These are phyloP conservation scores for Zasmidium citrigriseum DNA, from an alignment of 2,329 filamentous ascomycete genomes.

Conservation along the genomic window DNA sequence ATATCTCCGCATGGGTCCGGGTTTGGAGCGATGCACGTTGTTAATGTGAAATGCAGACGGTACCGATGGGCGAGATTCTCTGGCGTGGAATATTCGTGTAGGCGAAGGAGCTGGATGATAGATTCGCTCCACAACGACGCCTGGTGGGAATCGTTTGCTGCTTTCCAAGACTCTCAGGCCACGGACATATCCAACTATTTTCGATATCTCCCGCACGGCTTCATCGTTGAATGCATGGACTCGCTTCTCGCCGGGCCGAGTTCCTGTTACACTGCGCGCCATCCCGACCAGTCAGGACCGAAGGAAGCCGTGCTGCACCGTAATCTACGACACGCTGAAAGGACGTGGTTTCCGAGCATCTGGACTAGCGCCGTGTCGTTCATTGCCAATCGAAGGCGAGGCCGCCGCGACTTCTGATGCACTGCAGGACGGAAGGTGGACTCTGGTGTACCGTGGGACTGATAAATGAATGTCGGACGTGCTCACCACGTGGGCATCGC, in stretches of 20 bases:
- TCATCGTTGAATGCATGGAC: not conserved
- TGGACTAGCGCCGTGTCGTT: too few relatives aligned
- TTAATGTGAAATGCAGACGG: not conserved
- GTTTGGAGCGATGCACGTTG: not conserved
- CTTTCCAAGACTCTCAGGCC: too few relatives aligned
- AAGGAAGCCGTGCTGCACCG: too few relatives aligned
- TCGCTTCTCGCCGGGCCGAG: not conserved
- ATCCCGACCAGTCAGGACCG: too few relatives aligned
- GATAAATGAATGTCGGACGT: not conserved
- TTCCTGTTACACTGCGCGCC: not conserved
- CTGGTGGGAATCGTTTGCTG: too few relatives aligned
- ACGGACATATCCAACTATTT: too few relatives aligned
- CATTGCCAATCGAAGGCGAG: not conserved
- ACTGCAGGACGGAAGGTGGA: not conserved
- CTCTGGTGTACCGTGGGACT: not conserved
- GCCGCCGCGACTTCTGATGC: not conserved
- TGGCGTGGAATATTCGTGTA: not conserved
- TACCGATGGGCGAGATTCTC: not conserved
- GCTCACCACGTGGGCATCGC: not conserved
- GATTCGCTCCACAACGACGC: too few relatives aligned
- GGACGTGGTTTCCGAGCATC: not conserved
- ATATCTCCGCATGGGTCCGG: slow-evolving; percentile 9
- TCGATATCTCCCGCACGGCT: not conserved
- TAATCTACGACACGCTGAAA: not conserved
- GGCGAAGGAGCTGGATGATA: too few relatives aligned